A percentile compares a stretch with the other conserved stretches of the same genome.
phyloP scores from a whole-genome alignment of 2,329 filamentous ascomycete genomes.

The Monosporascus ibericus region DNA sequence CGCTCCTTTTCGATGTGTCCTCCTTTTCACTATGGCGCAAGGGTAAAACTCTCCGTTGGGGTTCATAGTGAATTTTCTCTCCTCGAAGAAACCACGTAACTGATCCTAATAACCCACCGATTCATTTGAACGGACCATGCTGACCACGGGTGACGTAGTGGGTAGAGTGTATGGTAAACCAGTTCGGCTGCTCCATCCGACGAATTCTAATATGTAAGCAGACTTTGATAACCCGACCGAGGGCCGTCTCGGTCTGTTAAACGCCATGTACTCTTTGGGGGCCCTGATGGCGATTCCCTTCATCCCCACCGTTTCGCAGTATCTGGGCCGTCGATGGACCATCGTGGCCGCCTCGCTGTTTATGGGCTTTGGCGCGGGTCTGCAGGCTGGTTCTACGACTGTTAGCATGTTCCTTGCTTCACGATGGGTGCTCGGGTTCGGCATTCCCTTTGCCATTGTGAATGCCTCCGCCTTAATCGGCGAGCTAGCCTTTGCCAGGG shows the following conservation, averaged over 20 bases:
- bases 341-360: conserved; percentile 34
- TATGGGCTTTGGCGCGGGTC: conserved; percentile 29
- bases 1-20: not conserved
- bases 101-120: not conserved
- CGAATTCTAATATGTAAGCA: conserved; percentile 5
- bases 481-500: conserved; percentile 48
- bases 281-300: conserved; percentile 36
- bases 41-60: too few species aligned
- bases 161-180: conserved; percentile 25
- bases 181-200: not conserved
- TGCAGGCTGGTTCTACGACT: conserved; percentile 36
- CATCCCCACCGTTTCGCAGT: conserved; percentile 30
- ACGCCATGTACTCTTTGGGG: conserved; percentile 36
- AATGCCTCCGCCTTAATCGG: conserved; percentile 38
- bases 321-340: conserved; percentile 31
- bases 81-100: too few species aligned
- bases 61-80: too few species aligned
- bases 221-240: conserved; percentile 35
- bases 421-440: conserved; percentile 38
- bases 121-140: not conserved
- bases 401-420: conserved; percentile 38
- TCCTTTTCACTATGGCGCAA: too few species aligned
- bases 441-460: conserved; percentile 34
- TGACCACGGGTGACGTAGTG: conserved; percentile 14
- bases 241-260: conserved; percentile 33